Conservation (phyloP, 2,329 filamentous ascomycete species). For the Diaporthe sp. region DNA sequence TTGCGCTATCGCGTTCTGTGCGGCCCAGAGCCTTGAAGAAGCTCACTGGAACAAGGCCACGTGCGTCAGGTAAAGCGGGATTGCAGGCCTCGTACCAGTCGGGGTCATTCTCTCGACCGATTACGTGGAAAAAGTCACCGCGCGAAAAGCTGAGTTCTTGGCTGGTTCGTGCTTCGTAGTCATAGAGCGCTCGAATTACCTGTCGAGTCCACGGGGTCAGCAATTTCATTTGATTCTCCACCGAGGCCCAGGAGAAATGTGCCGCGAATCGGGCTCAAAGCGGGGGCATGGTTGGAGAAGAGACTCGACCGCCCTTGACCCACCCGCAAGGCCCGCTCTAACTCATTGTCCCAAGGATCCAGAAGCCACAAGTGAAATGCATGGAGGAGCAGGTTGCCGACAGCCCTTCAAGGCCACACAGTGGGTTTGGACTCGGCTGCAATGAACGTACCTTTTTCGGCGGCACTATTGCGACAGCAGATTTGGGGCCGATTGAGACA, state of each 20-base stretch:
- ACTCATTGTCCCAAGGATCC: conserved; percentile 11
- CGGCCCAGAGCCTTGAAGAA: conserved; percentile 95
- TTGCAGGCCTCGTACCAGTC: conserved; percentile 99
- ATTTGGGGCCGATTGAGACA: conserved; percentile 85
- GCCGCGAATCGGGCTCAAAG: conserved; percentile 31
- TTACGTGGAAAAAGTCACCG: conserved; percentile 98
- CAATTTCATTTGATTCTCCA: conserved; percentile 27
- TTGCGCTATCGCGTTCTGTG: conserved; percentile 89
- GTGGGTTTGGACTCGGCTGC: neutral
- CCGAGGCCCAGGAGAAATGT: conserved; percentile 14
- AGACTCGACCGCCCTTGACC: conserved; percentile 32
- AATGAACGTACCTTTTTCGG: conserved; percentile 84
- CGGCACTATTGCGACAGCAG: conserved; percentile 88
- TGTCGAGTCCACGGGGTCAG: conserved; percentile 56
- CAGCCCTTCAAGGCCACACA: neutral
- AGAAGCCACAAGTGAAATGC: conserved; percentile 29
- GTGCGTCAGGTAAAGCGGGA: conserved; percentile 85
- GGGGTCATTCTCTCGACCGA: conserved; percentile 91
- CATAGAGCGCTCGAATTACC: conserved; percentile 98
- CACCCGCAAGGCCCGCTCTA: conserved; percentile 21
- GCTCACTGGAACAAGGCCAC: conserved; percentile 91
- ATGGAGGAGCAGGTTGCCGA: conserved; percentile 12
- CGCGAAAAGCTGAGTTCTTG: conserved; percentile 92
- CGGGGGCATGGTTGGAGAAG: conserved; percentile 38
- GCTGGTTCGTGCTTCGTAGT: conserved; percentile 82